phyloP scores from a whole-genome alignment of 108 stramenopile species.

The Fistulifera pelliculosa region DNA sequence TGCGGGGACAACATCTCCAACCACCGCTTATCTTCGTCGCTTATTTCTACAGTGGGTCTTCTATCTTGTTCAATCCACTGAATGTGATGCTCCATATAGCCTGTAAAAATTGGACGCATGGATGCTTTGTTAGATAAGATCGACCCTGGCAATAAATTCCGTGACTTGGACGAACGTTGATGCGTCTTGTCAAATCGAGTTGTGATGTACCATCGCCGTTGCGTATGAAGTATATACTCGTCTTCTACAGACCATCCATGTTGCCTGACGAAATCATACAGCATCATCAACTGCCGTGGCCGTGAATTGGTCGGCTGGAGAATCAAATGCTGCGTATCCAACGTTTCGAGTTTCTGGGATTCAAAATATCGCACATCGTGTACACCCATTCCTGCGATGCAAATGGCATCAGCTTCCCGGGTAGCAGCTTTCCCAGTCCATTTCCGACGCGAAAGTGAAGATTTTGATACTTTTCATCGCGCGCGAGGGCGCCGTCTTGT shows the following conservation, averaged over 20 bases:
- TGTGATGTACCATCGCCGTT: constrained; percentile 55
- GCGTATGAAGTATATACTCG: constrained; percentile 47
- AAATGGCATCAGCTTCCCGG: constrained; percentile 56
- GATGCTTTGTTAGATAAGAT: background rate
- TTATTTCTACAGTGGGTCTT: background rate
- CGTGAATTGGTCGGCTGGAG: constrained; percentile 70
- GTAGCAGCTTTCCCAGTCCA: constrained; percentile 44
- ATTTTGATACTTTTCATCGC: background rate
- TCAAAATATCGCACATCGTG: constrained; percentile 55
- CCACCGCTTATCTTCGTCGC: too few relatives aligned
- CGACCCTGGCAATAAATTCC: background rate
- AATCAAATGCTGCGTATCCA: constrained; percentile 35
- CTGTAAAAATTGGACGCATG: constrained; percentile 13
- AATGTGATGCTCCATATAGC: constrained; percentile 49
- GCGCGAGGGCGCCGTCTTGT: constrained; percentile 33
- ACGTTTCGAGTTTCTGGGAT: constrained; percentile 17
- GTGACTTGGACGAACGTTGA: background rate
- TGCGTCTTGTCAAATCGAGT: constrained; percentile 27
- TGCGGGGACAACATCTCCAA: too few relatives aligned
- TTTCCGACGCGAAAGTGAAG: constrained; percentile 59
- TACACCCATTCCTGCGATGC: constrained; percentile 80
- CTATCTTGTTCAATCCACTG: constrained; percentile 40
- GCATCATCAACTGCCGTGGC: constrained; percentile 42
- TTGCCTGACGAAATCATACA: constrained; percentile 50
- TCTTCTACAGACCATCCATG: constrained; percentile 39